phyloP scores from a whole-genome alignment of 176 grass and related monocot species.

The Triticum aestivum region IWGSC_CS_RefSeq_v2.1 NC_057805.1:398355053-398355552 shows the following conservation, averaged over 20 bases:
- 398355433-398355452: background rate
- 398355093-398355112: conserved; percentile 62
- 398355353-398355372: background rate
- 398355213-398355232: conserved; percentile 90
- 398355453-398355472: conserved; percentile 3
- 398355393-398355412: background rate
- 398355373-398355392: conserved; percentile 1
- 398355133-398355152: conserved; percentile 80
- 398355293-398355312: conserved; percentile 7
- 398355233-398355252: conserved; percentile 79
- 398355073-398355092: conserved; percentile 2
- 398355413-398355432: background rate
- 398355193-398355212: conserved; percentile 70
- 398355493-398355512: conserved; percentile 11
- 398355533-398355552: conserved; percentile 80
- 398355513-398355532: conserved; percentile 59
- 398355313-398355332: background rate
- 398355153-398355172: conserved; percentile 84
- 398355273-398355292: conserved; percentile 64
- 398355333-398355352: conserved; percentile 4
- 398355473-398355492: background rate
- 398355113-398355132: conserved; percentile 94
- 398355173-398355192: conserved; percentile 61
- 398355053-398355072: background rate
- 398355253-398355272: conserved; percentile 74